phyloP scores from a whole-genome alignment of 2,329 filamentous ascomycete species.

The Scedosporium aurantiacum region DNA sequence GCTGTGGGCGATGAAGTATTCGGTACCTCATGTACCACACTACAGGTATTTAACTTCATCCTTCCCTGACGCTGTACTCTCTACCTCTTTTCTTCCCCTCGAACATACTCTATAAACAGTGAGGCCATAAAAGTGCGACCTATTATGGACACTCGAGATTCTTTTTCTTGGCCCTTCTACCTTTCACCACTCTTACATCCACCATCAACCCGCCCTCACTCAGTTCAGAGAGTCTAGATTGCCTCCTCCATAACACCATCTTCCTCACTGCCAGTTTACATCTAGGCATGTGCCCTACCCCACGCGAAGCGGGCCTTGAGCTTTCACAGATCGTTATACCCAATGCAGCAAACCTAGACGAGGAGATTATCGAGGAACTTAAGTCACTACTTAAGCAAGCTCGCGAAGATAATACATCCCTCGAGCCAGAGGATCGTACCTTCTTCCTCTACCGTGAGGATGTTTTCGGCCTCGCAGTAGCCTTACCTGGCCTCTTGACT shows the following conservation, averaged over 20 bases:
- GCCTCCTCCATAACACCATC: neutral
- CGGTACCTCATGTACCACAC: too few relatives aligned
- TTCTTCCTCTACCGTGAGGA: neutral
- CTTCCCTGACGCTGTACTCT: too few relatives aligned
- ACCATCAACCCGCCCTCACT: neutral
- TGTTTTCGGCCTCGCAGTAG: constrained; percentile 1
- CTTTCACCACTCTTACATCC: neutral
- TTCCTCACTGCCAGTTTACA: neutral
- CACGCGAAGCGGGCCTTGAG: neutral
- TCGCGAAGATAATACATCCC: neutral
- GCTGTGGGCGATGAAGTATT: too few relatives aligned
- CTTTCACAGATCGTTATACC: neutral
- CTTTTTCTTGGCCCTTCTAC: neutral
- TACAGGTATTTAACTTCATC: too few relatives aligned
- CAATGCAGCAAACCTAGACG: neutral
- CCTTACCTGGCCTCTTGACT: neutral
- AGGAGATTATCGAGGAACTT: neutral
- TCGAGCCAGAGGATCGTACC: neutral
- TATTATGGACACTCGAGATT: too few relatives aligned
- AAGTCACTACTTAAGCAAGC: neutral
- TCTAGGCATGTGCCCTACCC: neutral
- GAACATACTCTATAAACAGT: too few relatives aligned
- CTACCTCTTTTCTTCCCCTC: too few relatives aligned
- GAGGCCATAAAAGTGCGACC: too few relatives aligned
- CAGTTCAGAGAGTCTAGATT: neutral